Evolutionary conservation across 371 early-diverging fungal genomes (phyloP).

Genomic region (Conidiobolus incongruus): DNA sequence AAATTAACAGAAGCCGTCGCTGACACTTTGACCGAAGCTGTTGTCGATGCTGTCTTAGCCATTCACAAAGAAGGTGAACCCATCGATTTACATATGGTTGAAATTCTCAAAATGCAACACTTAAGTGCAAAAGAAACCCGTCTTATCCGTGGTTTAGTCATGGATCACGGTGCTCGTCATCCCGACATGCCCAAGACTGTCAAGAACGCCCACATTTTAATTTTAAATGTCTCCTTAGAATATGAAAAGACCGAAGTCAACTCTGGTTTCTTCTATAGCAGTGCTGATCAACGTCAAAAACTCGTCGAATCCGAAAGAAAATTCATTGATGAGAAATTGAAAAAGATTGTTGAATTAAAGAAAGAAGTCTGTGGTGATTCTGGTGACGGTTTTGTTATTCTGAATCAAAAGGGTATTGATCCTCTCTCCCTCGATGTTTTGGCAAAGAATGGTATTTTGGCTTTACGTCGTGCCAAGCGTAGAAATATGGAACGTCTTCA

Average conservation of each 20-base stretch:
- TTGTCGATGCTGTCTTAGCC: slow-evolving; percentile 89
- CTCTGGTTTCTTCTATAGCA: slow-evolving; percentile 97
- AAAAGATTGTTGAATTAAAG: slow-evolving; percentile 92
- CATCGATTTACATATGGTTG: slow-evolving; percentile 99
- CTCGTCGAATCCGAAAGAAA: slow-evolving; percentile 95
- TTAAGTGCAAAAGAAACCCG: slow-evolving; percentile 86
- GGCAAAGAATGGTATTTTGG: slow-evolving; percentile 90
- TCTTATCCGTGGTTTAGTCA: slow-evolving; percentile 91
- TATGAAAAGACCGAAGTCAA: slow-evolving; percentile 99
- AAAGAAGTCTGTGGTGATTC: slow-evolving; percentile 60
- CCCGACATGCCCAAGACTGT: slow-evolving; percentile 98
- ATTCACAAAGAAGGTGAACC: slow-evolving; percentile 56
- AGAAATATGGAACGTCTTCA: slow-evolving; percentile 99
- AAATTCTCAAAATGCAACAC: slow-evolving; percentile 99
- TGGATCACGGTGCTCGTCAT: slow-evolving; percentile 99
- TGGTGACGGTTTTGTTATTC: slow-evolving; percentile 83
- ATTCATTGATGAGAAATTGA: slow-evolving; percentile 84
- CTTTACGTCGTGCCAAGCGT: slow-evolving; percentile 98
- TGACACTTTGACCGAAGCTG: slow-evolving; percentile 79
- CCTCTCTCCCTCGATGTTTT: slow-evolving; percentile 95
- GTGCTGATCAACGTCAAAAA: slow-evolving; percentile 95
- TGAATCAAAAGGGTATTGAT: slow-evolving; percentile 99
- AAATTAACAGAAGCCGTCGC: slow-evolving; percentile 84
- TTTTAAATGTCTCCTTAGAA: slow-evolving; percentile 97
- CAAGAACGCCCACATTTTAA: slow-evolving; percentile 80